These are phyloP conservation scores for Coccinonectria pachysandricola DNA, from an alignment of 2,329 filamentous ascomycete species.

Conservation along the genomic window DNA sequence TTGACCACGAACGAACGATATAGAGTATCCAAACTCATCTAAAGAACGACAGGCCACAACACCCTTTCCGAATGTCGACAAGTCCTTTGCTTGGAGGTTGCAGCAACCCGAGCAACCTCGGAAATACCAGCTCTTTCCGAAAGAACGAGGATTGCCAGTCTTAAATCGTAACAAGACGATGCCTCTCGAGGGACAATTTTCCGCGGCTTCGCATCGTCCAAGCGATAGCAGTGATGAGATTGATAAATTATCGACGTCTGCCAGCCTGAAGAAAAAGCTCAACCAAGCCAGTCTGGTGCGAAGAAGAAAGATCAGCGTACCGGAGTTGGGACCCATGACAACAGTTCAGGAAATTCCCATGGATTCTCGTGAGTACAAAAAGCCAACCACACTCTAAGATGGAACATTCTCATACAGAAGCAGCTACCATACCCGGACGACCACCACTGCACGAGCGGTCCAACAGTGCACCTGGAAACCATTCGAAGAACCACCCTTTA, in stretches of 20 bases:
- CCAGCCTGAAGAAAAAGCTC: constrained; percentile 40
- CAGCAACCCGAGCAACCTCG: constrained; percentile 39
- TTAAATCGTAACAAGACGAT: constrained; percentile 27
- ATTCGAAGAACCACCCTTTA: constrained; percentile 32
- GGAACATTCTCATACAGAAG: constrained; percentile 10
- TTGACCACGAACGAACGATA: neutral
- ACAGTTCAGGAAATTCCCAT: constrained; percentile 57
- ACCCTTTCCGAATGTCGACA: constrained; percentile 29
- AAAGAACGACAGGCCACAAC: constrained; percentile 5
- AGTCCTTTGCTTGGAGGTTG: constrained; percentile 49
- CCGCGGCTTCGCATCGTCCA: no score
- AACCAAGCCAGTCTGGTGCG: constrained; percentile 48
- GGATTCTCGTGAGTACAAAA: constrained; percentile 53
- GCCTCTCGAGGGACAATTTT: no score
- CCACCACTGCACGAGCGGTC: constrained; percentile 56
- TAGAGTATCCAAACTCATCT: constrained; percentile 1
- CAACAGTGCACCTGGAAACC: constrained; percentile 47
- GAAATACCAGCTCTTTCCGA: constrained; percentile 53
- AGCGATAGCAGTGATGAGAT: constrained; percentile 29
- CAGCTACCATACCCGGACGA: constrained; percentile 58
- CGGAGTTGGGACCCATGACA: constrained; percentile 57
- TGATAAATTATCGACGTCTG: constrained; percentile 27
- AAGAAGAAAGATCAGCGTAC: constrained; percentile 53
- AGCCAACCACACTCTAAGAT: neutral
- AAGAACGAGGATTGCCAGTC: constrained; percentile 35